Evolutionary conservation across 2,329 filamentous ascomycete genomes (phyloP).

Genomic region (Colletotrichum plurivorum): DNA sequence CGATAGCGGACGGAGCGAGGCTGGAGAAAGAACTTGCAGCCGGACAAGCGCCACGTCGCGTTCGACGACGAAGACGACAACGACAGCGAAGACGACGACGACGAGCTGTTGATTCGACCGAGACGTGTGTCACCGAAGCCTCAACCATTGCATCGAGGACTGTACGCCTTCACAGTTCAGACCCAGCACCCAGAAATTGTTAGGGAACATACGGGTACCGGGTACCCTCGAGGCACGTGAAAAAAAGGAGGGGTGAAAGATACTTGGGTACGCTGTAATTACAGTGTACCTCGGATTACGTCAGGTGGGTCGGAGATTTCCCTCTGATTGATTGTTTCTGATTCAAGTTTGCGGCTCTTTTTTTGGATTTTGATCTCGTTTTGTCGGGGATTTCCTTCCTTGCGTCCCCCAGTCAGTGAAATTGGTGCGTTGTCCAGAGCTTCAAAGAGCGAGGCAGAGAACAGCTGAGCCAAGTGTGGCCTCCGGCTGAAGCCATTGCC

Average conservation of each 20-base stretch:
- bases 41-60: constrained; percentile 4
- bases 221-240: not conserved
- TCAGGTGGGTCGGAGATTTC: constrained; percentile 36
- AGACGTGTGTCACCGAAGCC: too few relatives aligned
- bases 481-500: not conserved
- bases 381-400: constrained; percentile 15
- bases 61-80: too few relatives aligned
- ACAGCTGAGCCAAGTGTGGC: not conserved
- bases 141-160: too few relatives aligned
- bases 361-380: not conserved
- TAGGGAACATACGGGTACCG: not conserved
- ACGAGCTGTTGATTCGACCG: too few relatives aligned
- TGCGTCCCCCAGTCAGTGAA: not conserved
- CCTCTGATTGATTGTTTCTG: constrained; percentile 19
- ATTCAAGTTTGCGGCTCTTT: constrained; percentile 15
- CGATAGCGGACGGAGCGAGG: not conserved
- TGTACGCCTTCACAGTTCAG: too few relatives aligned
- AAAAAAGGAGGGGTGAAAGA: not conserved
- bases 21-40: not conserved
- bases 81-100: too few relatives aligned
- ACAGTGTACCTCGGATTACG: constrained; percentile 30
- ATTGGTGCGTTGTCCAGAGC: too few relatives aligned
- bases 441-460: too few relatives aligned
- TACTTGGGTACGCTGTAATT: too few relatives aligned
- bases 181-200: not conserved